Conservation (phyloP, 768 basidiomycete genomes). For the Pilatotrama ljubarskyi region DNA sequence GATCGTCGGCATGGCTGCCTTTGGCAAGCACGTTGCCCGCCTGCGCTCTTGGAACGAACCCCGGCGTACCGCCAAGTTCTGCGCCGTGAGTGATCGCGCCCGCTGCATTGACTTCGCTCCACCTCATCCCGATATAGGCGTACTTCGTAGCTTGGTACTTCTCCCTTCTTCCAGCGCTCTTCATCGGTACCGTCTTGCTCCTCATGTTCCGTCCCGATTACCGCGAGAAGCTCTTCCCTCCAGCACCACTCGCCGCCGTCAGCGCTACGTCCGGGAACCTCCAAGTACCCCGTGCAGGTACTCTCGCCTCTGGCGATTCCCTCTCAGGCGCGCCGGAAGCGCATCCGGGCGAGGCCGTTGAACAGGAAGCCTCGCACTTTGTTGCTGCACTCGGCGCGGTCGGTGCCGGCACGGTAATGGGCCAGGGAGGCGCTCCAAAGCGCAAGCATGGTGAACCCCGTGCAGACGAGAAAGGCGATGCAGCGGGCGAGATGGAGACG, state of each 20-base stretch:
- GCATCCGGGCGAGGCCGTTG: slow-evolving; percentile 40
- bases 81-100: slow-evolving; percentile 24
- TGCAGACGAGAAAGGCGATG: slow-evolving; percentile 27
- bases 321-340: slow-evolving; percentile 38
- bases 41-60: slow-evolving; percentile 44
- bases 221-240: slow-evolving; percentile 38
- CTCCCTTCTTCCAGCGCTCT: slow-evolving; percentile 36
- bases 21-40: slow-evolving; percentile 39
- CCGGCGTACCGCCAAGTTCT: slow-evolving; percentile 32
- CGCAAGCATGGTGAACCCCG: slow-evolving; percentile 16
- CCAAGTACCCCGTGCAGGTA: slow-evolving; percentile 36
- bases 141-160: slow-evolving; percentile 42
- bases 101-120: too few relatives aligned
- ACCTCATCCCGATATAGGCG: slow-evolving; percentile 9
- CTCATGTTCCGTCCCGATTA: slow-evolving; percentile 40
- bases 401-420: slow-evolving; percentile 34
- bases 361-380: slow-evolving; percentile 39
- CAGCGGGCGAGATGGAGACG: slow-evolving; percentile 22
- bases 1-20: slow-evolving; percentile 34
- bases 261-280: slow-evolving; percentile 34
- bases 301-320: slow-evolving; percentile 33
- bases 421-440: slow-evolving; percentile 24
- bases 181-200: slow-evolving; percentile 34
- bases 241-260: slow-evolving; percentile 36
- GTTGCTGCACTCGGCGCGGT: slow-evolving; percentile 35